A percentile compares a stretch with the other conserved stretches of the same genome.
Evolutionary conservation across 768 basidiomycete genomes (phyloP).

Genomic region (Steccherinum ochraceum): DNA sequence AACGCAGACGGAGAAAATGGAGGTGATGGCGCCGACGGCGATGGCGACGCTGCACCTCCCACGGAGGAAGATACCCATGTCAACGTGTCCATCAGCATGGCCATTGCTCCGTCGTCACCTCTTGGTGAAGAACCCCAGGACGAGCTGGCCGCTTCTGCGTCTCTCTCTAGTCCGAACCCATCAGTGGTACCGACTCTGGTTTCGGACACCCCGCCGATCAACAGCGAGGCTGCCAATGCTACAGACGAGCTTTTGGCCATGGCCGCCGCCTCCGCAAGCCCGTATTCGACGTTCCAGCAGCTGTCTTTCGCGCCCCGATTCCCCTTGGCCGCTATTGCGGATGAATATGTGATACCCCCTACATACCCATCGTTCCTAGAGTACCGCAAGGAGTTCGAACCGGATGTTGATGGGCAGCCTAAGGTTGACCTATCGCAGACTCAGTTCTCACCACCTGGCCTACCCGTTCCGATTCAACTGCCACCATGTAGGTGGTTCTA

Average conservation of each 20-base stretch:
- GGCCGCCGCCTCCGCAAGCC: conserved; percentile 66
- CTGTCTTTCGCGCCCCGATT: conserved; percentile 80
- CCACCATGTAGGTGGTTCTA: conserved; percentile 79
- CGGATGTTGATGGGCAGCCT: conserved; percentile 35
- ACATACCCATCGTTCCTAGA: conserved; percentile 77
- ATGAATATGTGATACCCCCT: conserved; percentile 88
- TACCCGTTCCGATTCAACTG: conserved; percentile 62
- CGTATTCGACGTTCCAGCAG: conserved; percentile 92
- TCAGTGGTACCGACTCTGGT: conserved; percentile 14
- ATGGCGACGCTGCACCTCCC: conserved; percentile 25
- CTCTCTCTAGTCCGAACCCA: conserved; percentile 18
- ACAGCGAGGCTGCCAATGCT: conserved; percentile 29
- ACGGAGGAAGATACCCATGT: conserved; percentile 31
- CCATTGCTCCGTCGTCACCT: conserved; percentile 34
- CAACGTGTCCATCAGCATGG: conserved; percentile 57
- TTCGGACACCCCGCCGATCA: conserved; percentile 16
- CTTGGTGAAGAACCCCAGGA: conserved; percentile 19
- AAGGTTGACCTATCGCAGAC: conserved; percentile 46
- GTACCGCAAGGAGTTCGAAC: conserved; percentile 61
- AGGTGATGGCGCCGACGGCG: conserved; percentile 34
- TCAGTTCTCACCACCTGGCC: conserved; percentile 71
- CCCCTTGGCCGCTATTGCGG: conserved; percentile 82
- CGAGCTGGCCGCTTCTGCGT: conserved; percentile 30
- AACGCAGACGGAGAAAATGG: conserved; percentile 34
- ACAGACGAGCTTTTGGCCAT: conserved; percentile 66